Evolutionary conservation across 352 stramenopile genomes (phyloP), one percentile per base, ranked within the genome.

Genomic region (Globisporangium rhizosaccharum): DNA sequence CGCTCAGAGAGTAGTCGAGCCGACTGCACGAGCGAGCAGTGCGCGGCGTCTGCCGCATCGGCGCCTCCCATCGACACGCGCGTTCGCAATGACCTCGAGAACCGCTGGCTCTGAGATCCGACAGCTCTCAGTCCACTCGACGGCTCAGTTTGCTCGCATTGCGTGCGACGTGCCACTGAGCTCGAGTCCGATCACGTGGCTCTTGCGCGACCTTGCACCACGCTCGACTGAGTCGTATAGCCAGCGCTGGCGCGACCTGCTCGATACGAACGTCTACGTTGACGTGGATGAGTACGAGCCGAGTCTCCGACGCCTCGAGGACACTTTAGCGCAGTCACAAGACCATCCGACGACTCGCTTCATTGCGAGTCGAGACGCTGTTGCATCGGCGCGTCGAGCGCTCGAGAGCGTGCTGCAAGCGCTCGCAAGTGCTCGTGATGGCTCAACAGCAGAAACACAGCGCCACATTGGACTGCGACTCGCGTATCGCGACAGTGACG

Each of bases 221-320:
- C 18, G 18, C 2, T 39, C 18, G 17, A 48, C 18, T 25, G 28
- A 15, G 11, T 23, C 36, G 33, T 8, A 37, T 30, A 51, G 9
- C 26, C 3, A 8, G 17, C 6, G 51, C 50, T 30, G 9, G 62
- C 41, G 7, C 18, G 50, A 28, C 26, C 37, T 46, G 15, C 14
- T 26, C 15, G 64, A 76, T 33, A 61, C 50, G 18, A 78, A 72
- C 57, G 58, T 80, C 33, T 80, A 78, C 50, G 75, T 80, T 44
- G 56, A 74, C 17, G 37, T 70, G 50, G 45, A 57, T 10, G 72
- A 78, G 55, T 76, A 74, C 57, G 61, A 74, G 53, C 50, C 49
- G 2, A 77, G 73, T 7, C 67, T 73, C 30, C 33, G 45, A 59
- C 12, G 54, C 18, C n/a, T 26, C 44, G 1, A 28, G 45, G 50